phyloP scores from a whole-genome alignment of 2,329 filamentous ascomycete species.

The Neoscytalidium dimidiatum region DNA sequence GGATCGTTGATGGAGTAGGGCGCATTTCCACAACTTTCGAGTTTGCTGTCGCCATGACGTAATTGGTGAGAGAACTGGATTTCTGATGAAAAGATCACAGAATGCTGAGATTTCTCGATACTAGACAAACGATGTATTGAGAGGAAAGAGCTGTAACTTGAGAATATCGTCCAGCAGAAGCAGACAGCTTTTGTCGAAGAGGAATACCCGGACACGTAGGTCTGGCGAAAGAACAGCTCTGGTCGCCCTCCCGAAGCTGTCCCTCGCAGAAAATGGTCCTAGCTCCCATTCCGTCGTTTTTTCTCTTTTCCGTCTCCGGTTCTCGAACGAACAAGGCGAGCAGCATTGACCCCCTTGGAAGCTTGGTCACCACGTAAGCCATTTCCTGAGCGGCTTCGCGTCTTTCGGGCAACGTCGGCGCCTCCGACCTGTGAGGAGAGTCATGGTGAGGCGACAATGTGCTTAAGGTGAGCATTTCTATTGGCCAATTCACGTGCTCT shows the following conservation, averaged over 20 bases:
- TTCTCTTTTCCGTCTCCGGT: background rate
- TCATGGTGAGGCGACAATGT: background rate
- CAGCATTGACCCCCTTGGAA: background rate
- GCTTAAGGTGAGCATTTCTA: background rate
- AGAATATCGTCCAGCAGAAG: no score
- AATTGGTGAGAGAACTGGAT: background rate
- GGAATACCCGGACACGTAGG: background rate
- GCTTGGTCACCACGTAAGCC: background rate
- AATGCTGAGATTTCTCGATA: background rate
- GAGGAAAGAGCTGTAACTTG: background rate
- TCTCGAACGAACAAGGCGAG: background rate
- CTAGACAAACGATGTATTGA: background rate
- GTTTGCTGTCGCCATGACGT: background rate
- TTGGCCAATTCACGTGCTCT: background rate
- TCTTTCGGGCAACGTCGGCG: background rate
- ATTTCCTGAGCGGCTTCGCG: background rate
- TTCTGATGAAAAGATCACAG: background rate
- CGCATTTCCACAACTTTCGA: background rate
- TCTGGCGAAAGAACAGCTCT: background rate
- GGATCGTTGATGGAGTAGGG: background rate
- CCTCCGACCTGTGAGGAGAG: background rate
- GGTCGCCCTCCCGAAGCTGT: background rate
- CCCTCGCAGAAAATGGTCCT: background rate
- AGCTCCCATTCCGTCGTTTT: background rate
- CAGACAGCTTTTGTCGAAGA: background rate